A percentile compares a stretch with the other conserved stretches of the same genome.
These are phyloP conservation scores for Phialemonium atrogriseum DNA, from an alignment of 2,329 filamentous ascomycete species.

Conservation along the genomic window DNA sequence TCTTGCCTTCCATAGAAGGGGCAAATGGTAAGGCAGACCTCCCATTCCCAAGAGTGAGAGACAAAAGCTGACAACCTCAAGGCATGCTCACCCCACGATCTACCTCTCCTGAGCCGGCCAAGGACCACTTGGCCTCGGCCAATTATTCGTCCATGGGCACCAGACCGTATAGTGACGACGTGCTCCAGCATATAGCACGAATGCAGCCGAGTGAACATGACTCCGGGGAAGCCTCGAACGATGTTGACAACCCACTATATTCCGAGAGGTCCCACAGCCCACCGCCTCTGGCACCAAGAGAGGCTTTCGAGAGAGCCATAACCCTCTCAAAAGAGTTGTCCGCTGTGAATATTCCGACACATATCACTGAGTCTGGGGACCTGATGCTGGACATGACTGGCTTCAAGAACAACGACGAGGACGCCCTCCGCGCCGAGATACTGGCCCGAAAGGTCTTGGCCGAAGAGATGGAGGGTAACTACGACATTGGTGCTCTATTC, in stretches of 20 bases:
- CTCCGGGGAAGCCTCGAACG: slow-evolving; percentile 24
- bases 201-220: slow-evolving; percentile 23
- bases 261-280: slow-evolving; percentile 67
- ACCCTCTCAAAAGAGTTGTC: slow-evolving; percentile 81
- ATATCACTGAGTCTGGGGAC: slow-evolving; percentile 87
- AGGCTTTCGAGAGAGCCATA: slow-evolving; percentile 76
- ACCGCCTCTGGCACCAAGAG: slow-evolving; percentile 59
- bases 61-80: slow-evolving; percentile 15
- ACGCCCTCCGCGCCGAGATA: slow-evolving; percentile 86
- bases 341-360: slow-evolving; percentile 83
- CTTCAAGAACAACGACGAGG: slow-evolving; percentile 90
- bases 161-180: slow-evolving; percentile 46
- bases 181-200: slow-evolving; percentile 40
- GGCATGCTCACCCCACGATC: slow-evolving; percentile 45
- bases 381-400: slow-evolving; percentile 97
- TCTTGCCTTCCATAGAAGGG: slow-evolving; percentile 27
- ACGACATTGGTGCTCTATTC: slow-evolving; percentile 92
- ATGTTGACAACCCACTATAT: slow-evolving; percentile 25
- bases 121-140: slow-evolving; percentile 36
- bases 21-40: slow-evolving; percentile 21
- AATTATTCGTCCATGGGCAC: slow-evolving; percentile 46
- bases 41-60: background rate
- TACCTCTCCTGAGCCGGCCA: slow-evolving; percentile 41
- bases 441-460: slow-evolving; percentile 85
- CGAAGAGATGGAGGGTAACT: slow-evolving; percentile 88